phyloP scores from a whole-genome alignment of 106 monocot genomes.

The Hemerocallis citrina region DNA sequence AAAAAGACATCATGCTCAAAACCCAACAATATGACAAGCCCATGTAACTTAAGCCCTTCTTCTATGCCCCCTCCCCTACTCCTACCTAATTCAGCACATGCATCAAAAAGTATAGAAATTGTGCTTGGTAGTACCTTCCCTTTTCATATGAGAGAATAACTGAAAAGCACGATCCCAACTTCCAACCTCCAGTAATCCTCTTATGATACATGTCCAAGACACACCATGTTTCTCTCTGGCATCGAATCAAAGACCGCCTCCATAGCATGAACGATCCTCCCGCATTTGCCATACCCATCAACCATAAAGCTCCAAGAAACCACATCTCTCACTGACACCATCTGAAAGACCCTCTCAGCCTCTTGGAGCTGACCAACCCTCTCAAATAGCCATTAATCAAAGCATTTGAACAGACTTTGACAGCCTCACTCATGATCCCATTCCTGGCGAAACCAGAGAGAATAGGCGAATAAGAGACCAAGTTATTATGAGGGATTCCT shows the following conservation, averaged over 20 bases:
- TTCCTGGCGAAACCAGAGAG: slow-evolving; percentile 32
- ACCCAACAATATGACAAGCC: slow-evolving; percentile 24
- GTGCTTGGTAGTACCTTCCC: slow-evolving; percentile 29
- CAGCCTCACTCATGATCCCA: slow-evolving; percentile 49
- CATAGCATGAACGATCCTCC: slow-evolving; percentile 29
- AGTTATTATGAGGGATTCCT: slow-evolving; percentile 24
- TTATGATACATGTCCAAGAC: slow-evolving; percentile 49
- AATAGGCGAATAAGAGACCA: slow-evolving; percentile 41
- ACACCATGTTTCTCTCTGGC: slow-evolving; percentile 48
- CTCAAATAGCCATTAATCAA: slow-evolving; percentile 47
- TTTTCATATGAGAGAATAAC: slow-evolving; percentile 44
- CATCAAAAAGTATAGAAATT: slow-evolving; percentile 43
- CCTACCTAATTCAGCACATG: slow-evolving; percentile 16
- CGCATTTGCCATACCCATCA: slow-evolving; percentile 45
- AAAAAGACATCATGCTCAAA: slow-evolving; percentile 33
- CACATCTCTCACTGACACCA: slow-evolving; percentile 34
- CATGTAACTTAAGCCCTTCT: slow-evolving; percentile 52
- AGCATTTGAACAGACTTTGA: slow-evolving; percentile 49
- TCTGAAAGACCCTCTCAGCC: slow-evolving; percentile 26
- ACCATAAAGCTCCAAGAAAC: slow-evolving; percentile 52
- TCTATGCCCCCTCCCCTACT: no score
- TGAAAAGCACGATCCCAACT: slow-evolving; percentile 27
- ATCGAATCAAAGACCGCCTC: slow-evolving; percentile 21
- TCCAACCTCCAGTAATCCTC: slow-evolving; percentile 29
- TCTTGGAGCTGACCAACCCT: slow-evolving; percentile 19